These are phyloP conservation scores for Trichoderma parareesei DNA, from an alignment of 495 filamentous ascomycete species.

Conservation along the genomic window DNA sequence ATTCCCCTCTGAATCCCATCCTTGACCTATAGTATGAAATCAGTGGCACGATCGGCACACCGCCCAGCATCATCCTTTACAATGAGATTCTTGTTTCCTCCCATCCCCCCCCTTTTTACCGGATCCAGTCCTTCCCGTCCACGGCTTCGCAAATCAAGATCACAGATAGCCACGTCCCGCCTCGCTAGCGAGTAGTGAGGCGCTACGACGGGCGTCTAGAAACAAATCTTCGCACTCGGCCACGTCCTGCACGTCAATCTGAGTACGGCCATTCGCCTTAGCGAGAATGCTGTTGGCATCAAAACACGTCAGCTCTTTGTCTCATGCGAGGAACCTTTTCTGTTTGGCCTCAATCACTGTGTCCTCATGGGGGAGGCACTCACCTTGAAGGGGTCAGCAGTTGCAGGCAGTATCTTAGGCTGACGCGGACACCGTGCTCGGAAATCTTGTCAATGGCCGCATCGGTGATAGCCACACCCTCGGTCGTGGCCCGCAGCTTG, in stretches of 20 bases:
- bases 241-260: slow-evolving; percentile 76
- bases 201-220: slow-evolving; percentile 80
- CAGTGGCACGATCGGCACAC: neutral
- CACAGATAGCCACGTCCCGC: slow-evolving; percentile 36
- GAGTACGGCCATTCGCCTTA: slow-evolving; percentile 55
- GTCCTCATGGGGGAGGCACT: slow-evolving; percentile 15
- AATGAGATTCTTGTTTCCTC: neutral
- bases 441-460: slow-evolving; percentile 77
- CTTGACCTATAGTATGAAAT: neutral
- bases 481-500: slow-evolving; percentile 68
- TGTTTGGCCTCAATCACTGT: neutral
- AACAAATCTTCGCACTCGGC: slow-evolving; percentile 86
- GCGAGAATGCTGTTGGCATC: slow-evolving; percentile 41
- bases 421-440: slow-evolving; percentile 76
- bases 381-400: slow-evolving; percentile 75
- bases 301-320: neutral
- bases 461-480: slow-evolving; percentile 71
- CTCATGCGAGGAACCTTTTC: slow-evolving; percentile 7
- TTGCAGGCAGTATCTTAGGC: slow-evolving; percentile 86
- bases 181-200: slow-evolving; percentile 57
- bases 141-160: neutral
- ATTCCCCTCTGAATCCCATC: neutral
- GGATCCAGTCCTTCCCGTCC: neutral
- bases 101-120: neutral
- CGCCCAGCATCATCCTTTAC: neutral